phyloP scores from a whole-genome alignment of 495 filamentous ascomycete species.

The Beverwykella pulmonaria region DNA sequence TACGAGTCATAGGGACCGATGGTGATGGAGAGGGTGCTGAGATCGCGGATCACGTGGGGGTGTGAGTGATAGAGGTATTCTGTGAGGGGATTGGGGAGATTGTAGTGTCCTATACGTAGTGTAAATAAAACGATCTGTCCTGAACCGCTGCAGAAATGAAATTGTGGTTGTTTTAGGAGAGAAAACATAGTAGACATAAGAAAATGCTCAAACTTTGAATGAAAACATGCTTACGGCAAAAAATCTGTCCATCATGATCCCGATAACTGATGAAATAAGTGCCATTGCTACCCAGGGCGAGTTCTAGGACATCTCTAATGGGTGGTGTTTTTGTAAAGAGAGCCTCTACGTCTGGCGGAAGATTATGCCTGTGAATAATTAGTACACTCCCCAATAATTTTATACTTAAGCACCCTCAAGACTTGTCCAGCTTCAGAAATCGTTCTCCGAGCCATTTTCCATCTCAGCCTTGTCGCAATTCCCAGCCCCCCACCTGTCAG shows the following conservation, averaged over 20 bases:
- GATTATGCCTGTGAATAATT: slow-evolving; percentile 22
- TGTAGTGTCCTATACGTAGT: slow-evolving; percentile 31
- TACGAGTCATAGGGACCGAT: slow-evolving; percentile 38
- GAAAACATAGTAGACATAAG: background rate
- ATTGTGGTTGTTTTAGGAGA: background rate
- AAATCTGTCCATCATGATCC: slow-evolving; percentile 27
- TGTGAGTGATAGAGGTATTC: slow-evolving; percentile 35
- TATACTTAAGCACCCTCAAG: background rate
- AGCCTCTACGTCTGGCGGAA: slow-evolving; percentile 32
- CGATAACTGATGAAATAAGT: slow-evolving; percentile 35
- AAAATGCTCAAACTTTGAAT: too few relatives aligned
- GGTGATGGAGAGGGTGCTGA: slow-evolving; percentile 30
- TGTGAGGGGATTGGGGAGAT: slow-evolving; percentile 35
- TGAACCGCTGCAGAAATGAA: too few relatives aligned
- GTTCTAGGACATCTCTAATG: slow-evolving; percentile 33
- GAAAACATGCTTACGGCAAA: slow-evolving; percentile 25
- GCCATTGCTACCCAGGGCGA: slow-evolving; percentile 24
- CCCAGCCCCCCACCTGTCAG: background rate
- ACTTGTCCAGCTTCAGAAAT: too few relatives aligned
- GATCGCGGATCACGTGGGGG: slow-evolving; percentile 27
- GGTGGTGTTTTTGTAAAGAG: slow-evolving; percentile 35
- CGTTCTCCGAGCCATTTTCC: background rate
- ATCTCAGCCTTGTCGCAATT: background rate
- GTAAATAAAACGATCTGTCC: slow-evolving; percentile 4
- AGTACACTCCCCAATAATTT: background rate